Base-by-base conservation (phyloP, 2,329 filamentous ascomycete species). In the Penicillium sp. region DNA sequence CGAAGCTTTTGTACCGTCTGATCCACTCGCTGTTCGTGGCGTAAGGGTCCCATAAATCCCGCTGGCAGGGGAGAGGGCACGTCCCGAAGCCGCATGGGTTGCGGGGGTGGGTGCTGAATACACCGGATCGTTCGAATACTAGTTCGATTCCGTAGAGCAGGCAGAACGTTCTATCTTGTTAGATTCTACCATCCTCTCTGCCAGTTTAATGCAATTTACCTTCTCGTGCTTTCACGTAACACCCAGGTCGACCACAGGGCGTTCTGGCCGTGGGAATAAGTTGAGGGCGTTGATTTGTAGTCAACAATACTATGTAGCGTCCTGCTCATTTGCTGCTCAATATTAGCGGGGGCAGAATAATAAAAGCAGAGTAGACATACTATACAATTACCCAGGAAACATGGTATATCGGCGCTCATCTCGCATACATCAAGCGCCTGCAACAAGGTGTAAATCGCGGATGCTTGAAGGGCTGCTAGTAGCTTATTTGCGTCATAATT, bases 141-240 rank as follows among this genome's bases (percentile, higher is more conserved):
- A 52, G 16, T 20, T 52, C 49, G 11, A 52, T 42, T 21, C 49
- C 49, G n/a, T 43, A 52, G 8, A 52, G 38, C 16, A 52, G 20
- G n/a, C 49, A 52, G 18, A 26, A 52, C 21, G 49, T 42, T 52
- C 49, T 52, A 21, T 28, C n/a, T n/a, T n/a, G n/a, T n/a, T n/a
- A n/a, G n/a, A n/a, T n/a, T n/a, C n/a, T n/a, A n/a, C n/a, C n/a
- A n/a, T n/a, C n/a, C n/a, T n/a, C n/a, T n/a, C n/a, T n/a, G n/a
- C n/a, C n/a, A n/a, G n/a, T n/a, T n/a, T n/a, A n/a, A n/a, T n/a
- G 33, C 11, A 38, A 14, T 14, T 38, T 38, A 53, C 51, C 51
- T 53, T 21, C 18, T 35, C 2, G 26, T 53, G 30, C 51, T 53
- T 26, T 53, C 51, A 8, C 43, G n/a, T 18, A 53, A 26, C 4